A percentile compares a stretch with the other conserved stretches of the same genome.
Conservation (phyloP, 2,329 filamentous ascomycete species). For the Fusarium torreyae region DNA sequence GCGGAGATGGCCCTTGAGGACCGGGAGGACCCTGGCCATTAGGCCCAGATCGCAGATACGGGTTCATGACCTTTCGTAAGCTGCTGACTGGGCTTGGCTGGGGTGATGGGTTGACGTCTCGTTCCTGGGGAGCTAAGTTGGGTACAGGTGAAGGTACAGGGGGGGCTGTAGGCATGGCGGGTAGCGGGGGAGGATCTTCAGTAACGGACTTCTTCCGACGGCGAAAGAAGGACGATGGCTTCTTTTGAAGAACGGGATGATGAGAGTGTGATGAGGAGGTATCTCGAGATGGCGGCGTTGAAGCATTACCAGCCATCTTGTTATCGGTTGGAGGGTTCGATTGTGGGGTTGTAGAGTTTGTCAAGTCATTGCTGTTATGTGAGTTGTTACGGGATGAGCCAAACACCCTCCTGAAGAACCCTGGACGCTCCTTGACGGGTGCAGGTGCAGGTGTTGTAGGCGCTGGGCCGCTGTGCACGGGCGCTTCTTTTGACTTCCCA, state of each 20-base stretch:
- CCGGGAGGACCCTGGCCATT: constrained; percentile 46
- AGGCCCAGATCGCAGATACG: constrained; percentile 72
- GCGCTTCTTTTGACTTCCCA: constrained; percentile 68
- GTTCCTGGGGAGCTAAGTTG: constrained; percentile 53
- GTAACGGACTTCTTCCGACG: constrained; percentile 91
- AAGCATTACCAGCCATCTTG: constrained; percentile 64
- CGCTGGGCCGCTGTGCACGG: constrained; percentile 64
- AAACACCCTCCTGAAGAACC: constrained; percentile 96
- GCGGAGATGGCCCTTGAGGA: constrained; percentile 48
- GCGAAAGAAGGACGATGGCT: constrained; percentile 94
- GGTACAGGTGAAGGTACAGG: constrained; percentile 58
- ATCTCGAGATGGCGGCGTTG: constrained; percentile 67
- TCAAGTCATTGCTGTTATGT: constrained; percentile 44
- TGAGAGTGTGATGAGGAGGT: constrained; percentile 61
- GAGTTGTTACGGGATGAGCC: constrained; percentile 74
- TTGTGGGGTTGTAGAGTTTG: constrained; percentile 44
- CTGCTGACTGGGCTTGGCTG: constrained; percentile 81
- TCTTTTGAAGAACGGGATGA: constrained; percentile 80
- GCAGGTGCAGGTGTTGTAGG: constrained; percentile 63
- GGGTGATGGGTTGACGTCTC: constrained; percentile 52
- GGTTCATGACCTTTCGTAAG: constrained; percentile 88
- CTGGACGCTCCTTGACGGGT: constrained; percentile 77
- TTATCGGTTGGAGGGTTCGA: constrained; percentile 49
- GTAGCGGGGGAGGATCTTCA: constrained; percentile 77
- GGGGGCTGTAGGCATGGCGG: constrained; percentile 61